phyloP scores from a whole-genome alignment of 1,284 basidiomycete species.

The Testicularia cyperi region DNA sequence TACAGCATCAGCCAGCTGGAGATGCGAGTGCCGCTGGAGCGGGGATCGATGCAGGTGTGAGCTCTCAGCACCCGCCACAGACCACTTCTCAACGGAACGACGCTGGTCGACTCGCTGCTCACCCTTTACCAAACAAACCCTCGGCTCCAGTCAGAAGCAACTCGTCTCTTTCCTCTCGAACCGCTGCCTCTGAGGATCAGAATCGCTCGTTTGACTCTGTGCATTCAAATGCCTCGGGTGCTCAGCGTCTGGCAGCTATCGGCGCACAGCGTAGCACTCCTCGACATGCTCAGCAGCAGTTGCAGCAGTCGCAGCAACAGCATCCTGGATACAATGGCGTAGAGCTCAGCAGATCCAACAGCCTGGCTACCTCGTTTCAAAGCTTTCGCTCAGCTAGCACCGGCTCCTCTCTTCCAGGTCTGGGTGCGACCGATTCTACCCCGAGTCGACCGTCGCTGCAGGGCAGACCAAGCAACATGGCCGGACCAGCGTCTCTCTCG shows the following conservation, averaged over 20 bases:
- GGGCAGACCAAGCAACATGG: not conserved
- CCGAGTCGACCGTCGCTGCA: not conserved
- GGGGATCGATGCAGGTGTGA: slow-evolving; percentile 1
- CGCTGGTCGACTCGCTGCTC: slow-evolving; percentile 9
- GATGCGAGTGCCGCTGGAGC: not conserved
- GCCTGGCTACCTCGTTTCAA: slow-evolving; percentile 20
- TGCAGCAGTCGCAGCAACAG: not conserved
- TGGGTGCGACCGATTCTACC: not conserved
- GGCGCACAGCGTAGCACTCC: slow-evolving; percentile 2
- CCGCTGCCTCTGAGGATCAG: slow-evolving; percentile 9
- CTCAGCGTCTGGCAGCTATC: slow-evolving; percentile 15
- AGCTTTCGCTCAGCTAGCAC: slow-evolving; percentile 34
- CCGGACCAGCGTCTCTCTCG: not conserved
- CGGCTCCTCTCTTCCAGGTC: slow-evolving; percentile 14
- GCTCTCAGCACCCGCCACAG: not conserved
- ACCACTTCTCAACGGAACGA: slow-evolving; percentile 1
- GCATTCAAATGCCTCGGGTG: slow-evolving; percentile 4
- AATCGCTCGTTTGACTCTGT: slow-evolving; percentile 19
- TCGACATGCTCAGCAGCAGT: too few relatives aligned
- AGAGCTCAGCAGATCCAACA: slow-evolving; percentile 30
- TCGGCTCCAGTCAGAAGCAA: slow-evolving; percentile 15
- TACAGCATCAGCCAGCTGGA: not conserved
- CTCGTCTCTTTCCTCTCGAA: slow-evolving; percentile 11
- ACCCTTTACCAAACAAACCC: slow-evolving; percentile 33
- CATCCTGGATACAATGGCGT: slow-evolving; percentile 1